Percentiles rank a stretch among this genome's conserved stretches.
Conservation (phyloP, 257 asterid genomes). For the Ligustrum vulgare region DNA sequence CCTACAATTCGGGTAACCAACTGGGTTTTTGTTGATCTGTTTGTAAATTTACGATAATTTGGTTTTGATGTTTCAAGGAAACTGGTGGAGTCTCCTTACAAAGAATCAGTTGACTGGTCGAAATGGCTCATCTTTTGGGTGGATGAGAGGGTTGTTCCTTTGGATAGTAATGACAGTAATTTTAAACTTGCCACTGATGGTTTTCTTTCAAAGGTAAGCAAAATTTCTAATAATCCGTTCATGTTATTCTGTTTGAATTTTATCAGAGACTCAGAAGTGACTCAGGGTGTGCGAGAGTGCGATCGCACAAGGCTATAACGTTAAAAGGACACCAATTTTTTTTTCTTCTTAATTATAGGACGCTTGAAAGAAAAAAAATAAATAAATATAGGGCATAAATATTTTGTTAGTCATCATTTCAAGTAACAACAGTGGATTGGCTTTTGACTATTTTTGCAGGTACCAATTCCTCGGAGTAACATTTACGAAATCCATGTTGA, state of each 20-base stretch:
- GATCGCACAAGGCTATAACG: too few relatives aligned
- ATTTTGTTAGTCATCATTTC: too few relatives aligned
- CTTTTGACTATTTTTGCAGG: slow-evolving; percentile 16
- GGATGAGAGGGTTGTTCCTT: background rate
- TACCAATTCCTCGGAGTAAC: slow-evolving; percentile 26
- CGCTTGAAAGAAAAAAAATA: too few relatives aligned
- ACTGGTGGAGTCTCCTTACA: background rate
- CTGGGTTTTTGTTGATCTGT: background rate
- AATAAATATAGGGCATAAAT: too few relatives aligned
- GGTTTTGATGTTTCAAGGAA: background rate
- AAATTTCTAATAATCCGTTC: too few relatives aligned
- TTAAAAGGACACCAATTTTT: too few relatives aligned
- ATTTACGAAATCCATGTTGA: slow-evolving; percentile 30
- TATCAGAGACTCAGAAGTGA: too few relatives aligned
- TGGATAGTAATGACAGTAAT: background rate
- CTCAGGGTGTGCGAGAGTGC: too few relatives aligned
- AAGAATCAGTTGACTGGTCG: background rate
- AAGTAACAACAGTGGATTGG: too few relatives aligned
- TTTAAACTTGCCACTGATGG: background rate
- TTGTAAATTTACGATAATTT: background rate
- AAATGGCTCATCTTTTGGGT: slow-evolving; percentile 5
- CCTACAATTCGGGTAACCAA: background rate
- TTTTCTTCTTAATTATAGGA: too few relatives aligned
- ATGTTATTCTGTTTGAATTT: too few relatives aligned
- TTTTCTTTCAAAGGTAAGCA: background rate